These are phyloP conservation scores for Hippophae tibetana DNA, from an alignment of 306 rosid genomes.

Conservation along the genomic window DNA sequence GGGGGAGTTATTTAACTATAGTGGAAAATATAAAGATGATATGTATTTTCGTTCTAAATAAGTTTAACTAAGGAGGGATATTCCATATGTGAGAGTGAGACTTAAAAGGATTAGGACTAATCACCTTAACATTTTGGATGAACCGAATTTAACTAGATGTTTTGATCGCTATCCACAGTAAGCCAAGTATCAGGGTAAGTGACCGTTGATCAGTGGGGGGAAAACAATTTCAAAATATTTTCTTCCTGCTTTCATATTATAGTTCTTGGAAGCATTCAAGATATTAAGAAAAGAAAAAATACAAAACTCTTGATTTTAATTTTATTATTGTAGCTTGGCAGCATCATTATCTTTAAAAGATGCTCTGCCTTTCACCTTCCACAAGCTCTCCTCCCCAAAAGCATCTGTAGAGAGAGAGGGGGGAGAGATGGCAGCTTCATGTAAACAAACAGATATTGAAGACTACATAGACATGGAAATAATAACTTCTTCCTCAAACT, in stretches of 20 bases:
- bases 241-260: constrained; percentile 9
- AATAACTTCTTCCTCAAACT: constrained; percentile 28
- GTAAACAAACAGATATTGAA: constrained; percentile 49
- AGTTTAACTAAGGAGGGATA: too few species aligned
- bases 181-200: background rate
- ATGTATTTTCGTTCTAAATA: too few species aligned
- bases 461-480: constrained; percentile 90
- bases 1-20: too few species aligned
- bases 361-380: constrained; percentile 35
- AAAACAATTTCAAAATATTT: constrained; percentile 7
- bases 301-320: background rate
- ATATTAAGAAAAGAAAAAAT: background rate
- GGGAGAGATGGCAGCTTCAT: constrained; percentile 28
- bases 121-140: constrained; percentile 10
- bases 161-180: too few species aligned
- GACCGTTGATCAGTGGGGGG: background rate
- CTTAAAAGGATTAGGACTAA: constrained; percentile 17
- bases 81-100: background rate
- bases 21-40: too few species aligned
- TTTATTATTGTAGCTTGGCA: constrained; percentile 33
- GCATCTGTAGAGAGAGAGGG: constrained; percentile 29
- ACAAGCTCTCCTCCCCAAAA: constrained; percentile 59
- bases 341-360: constrained; percentile 30
- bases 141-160: too few species aligned
- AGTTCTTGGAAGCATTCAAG: constrained; percentile 38